Evolutionary conservation across 345 rosid genomes (phyloP), one percentile per base, ranked within the genome.

Genomic region (Eucalyptus brandiana): DNA sequence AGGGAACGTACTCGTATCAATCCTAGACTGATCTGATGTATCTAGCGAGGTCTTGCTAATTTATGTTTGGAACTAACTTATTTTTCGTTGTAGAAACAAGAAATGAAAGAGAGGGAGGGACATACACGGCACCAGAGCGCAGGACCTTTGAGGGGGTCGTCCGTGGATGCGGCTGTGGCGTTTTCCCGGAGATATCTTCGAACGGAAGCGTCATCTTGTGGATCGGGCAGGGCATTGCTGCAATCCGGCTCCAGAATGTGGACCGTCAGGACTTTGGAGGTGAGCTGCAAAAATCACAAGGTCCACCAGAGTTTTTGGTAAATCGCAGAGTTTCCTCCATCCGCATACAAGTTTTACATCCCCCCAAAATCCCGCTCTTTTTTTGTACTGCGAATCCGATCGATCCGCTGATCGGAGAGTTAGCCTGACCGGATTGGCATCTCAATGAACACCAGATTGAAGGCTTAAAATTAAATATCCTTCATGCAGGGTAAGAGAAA

Each of bases 171-270:
- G 13, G 69, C 65, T 4, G 48, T 65, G 81, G 51, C 67, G 4
- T 87, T 87, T n/a, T 90, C 87, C 50, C 3, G 26, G 19, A 87
- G 89, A 87, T 48, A 58, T 50, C 87, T 58, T 58, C 87, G 72
- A 37, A 83, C 40, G 30, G 50, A 42, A 53, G 88, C 50, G 3
- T 88, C 86, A 44, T 44, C 86, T n/a, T 48, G 60, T 13, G 83
- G 87, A 19, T 65, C 60, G 2, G 91, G 91, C 54, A 53, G 30
- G 40, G 45, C 54, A 19, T 67, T 67, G n/a, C 45, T 40, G 50
- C 91, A 89, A 40, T 47, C 56, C 32, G 91, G 91, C 62, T 89
- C 91, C n/a, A 89, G 86, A 45, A 89, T 48, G 30, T 89, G 91
- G 15, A 81, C 80, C 12, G 54, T 45, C 48, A 53, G 30, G 30